Conservation (phyloP, 1,284 basidiomycete species). For the Fistulinella cinereoalba region DNA sequence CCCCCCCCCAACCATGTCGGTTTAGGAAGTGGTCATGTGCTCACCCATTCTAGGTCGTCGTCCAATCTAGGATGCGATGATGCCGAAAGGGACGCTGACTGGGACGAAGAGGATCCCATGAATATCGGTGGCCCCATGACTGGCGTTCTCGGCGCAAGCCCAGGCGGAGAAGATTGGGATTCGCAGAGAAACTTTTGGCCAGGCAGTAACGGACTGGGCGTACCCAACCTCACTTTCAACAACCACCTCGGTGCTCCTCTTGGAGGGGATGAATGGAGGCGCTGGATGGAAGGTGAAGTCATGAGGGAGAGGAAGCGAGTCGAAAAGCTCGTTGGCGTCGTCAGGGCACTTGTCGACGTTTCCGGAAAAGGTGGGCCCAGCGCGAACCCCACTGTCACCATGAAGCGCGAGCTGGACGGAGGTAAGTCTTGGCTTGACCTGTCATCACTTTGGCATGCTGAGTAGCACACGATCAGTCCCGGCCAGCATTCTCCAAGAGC, state of each 20-base stretch:
- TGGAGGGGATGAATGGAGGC: slow-evolving; percentile 28
- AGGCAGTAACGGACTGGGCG: slow-evolving; percentile 11
- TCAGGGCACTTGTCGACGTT: slow-evolving; percentile 56
- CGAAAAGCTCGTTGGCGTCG: slow-evolving; percentile 46
- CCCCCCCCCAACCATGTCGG: slow-evolving; percentile 6
- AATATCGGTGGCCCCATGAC: slow-evolving; percentile 9
- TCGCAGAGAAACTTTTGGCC: slow-evolving; percentile 14
- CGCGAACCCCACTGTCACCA: neutral
- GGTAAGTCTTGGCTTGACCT: slow-evolving; percentile 13
- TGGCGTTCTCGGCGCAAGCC: slow-evolving; percentile 14
- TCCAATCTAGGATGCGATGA: slow-evolving; percentile 30
- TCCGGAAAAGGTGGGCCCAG: slow-evolving; percentile 43
- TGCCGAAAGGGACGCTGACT: slow-evolving; percentile 26
- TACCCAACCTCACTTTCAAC: slow-evolving; percentile 15
- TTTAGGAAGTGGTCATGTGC: slow-evolving; percentile 16
- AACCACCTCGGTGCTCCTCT: slow-evolving; percentile 3
- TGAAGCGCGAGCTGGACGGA: slow-evolving; percentile 12
- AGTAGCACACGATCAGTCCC: slow-evolving; percentile 44
- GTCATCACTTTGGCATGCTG: neutral
- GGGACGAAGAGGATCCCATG: slow-evolving; percentile 29
- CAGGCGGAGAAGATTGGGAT: slow-evolving; percentile 24
- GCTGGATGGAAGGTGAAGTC: slow-evolving; percentile 30
- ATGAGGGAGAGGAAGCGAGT: slow-evolving; percentile 48
- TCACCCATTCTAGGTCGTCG: slow-evolving; percentile 27
- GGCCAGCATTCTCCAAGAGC: slow-evolving; percentile 55